Evolutionary conservation across 805 yeast species (phyloP), one percentile per base, ranked within the genome.

Genomic region (Metschnikowia koreensis): DNA sequence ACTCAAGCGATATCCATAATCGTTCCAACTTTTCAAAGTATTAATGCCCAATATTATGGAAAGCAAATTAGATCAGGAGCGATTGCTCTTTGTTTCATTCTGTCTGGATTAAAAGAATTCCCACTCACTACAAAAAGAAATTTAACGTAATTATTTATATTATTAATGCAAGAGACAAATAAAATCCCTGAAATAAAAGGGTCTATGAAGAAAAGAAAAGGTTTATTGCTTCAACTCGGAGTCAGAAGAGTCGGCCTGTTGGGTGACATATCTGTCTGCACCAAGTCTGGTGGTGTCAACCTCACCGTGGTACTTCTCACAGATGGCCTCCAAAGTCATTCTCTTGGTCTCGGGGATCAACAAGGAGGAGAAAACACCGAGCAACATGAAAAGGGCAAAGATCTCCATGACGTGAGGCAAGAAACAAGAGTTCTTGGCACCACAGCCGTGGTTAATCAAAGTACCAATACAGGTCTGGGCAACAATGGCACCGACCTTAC

Each of bases 401-500:
- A 90, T 89, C 76, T 90, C 91, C 96, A 90, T 89, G 60, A 90
- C 96, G 62, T 90, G 96, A 41, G 90, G 89, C 70, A 89, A 80
- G 86, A 82, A 89, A 83, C 96, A 89, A 38, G 62, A 62, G 54
- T 81, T 68, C 52, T 77, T 78, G 46, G 74, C 72, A 37, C 89
- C 74, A 82, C 96, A 90, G 57, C 82, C 80, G 71, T 87, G 93
- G 79, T 87, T 78, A 51, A 85, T 79, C 64, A 90, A 80, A 58
- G 96, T 89, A 80, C 97, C 94, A 60, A 87, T 71, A 68, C 87
- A 86, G 56, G 92, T 84, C 75, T 87, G 94, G 28, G 97, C 96
- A 77, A 90, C 82, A 61, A 90, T 89, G 53, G 97, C 96, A 76
- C 97, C 97, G 63, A 89, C 77, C 71, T 90, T 90, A 79, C 97